Conservation (phyloP, 768 basidiomycete genomes). For the Fomitopsis serialis region DNA sequence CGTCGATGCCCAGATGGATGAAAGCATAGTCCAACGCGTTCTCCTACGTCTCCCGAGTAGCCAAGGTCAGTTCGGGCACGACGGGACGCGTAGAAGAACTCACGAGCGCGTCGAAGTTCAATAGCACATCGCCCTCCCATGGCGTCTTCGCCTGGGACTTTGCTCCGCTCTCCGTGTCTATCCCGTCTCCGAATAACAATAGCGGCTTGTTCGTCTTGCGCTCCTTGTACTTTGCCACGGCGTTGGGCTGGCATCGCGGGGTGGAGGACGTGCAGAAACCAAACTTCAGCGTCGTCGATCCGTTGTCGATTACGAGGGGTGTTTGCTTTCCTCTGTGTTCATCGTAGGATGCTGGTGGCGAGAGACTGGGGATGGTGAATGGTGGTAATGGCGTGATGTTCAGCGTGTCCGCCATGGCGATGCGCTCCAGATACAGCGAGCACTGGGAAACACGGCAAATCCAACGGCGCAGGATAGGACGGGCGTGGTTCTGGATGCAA, state of each 20-base stretch:
- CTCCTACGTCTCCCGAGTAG: slow-evolving; percentile 54
- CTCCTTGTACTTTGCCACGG: slow-evolving; percentile 86
- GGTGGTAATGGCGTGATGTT: slow-evolving; percentile 17
- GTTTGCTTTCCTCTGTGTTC: slow-evolving; percentile 42
- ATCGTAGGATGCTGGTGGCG: slow-evolving; percentile 42
- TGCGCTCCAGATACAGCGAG: no score
- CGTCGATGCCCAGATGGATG: slow-evolving; percentile 78
- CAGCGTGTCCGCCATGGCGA: slow-evolving; percentile 3
- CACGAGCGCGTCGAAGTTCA: slow-evolving; percentile 92
- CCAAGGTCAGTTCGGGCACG: slow-evolving; percentile 5
- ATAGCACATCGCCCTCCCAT: slow-evolving; percentile 91
- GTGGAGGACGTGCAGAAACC: slow-evolving; percentile 63
- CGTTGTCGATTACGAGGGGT: slow-evolving; percentile 87
- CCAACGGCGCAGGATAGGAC: no score
- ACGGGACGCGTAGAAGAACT: slow-evolving; percentile 26
- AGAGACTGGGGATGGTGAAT: slow-evolving; percentile 28
- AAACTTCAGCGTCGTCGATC: slow-evolving; percentile 76
- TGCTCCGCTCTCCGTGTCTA: slow-evolving; percentile 83
- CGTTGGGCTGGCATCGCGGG: slow-evolving; percentile 63
- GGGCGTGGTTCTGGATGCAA: no score
- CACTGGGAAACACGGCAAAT: no score
- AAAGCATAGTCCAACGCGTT: slow-evolving; percentile 91
- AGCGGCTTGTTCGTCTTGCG: slow-evolving; percentile 76
- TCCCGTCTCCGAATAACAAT: slow-evolving; percentile 83
- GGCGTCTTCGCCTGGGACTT: slow-evolving; percentile 73